Conservation (phyloP, 495 filamentous ascomycete genomes). For the Echria macrotheca region DNA sequence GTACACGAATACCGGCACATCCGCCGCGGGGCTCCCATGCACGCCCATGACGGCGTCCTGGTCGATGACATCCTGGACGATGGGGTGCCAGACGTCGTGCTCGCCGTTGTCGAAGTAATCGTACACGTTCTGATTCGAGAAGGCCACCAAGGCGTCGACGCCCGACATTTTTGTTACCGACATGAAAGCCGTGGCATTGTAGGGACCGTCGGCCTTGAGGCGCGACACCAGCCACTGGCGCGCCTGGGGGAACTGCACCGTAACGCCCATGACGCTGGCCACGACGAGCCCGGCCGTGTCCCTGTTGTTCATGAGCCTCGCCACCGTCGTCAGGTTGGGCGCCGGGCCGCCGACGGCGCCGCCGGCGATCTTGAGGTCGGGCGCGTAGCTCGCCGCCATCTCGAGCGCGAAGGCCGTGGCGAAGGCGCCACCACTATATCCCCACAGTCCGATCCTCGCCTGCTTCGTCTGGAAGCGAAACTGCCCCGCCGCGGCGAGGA, state of each 20-base stretch:
- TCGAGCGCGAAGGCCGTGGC: slow-evolving; percentile 51
- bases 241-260: slow-evolving; percentile 21
- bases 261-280: slow-evolving; percentile 21
- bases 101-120: slow-evolving; percentile 34
- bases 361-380: slow-evolving; percentile 44
- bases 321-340: slow-evolving; percentile 29
- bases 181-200: slow-evolving; percentile 31
- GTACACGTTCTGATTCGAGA: slow-evolving; percentile 28
- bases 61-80: slow-evolving; percentile 23
- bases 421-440: slow-evolving; percentile 54
- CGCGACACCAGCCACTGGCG: slow-evolving; percentile 11
- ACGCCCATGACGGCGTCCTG: slow-evolving; percentile 34
- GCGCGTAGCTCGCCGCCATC: slow-evolving; percentile 47
- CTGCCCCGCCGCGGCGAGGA: slow-evolving; percentile 20
- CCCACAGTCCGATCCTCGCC: slow-evolving; percentile 40
- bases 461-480: slow-evolving; percentile 10
- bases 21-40: slow-evolving; percentile 33
- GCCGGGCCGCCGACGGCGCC: slow-evolving; percentile 45
- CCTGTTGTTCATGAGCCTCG: slow-evolving; percentile 15
- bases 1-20: slow-evolving; percentile 46
- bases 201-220: slow-evolving; percentile 21
- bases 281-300: slow-evolving; percentile 22
- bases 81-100: slow-evolving; percentile 21
- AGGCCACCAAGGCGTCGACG: slow-evolving; percentile 23
- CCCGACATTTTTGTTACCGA: slow-evolving; percentile 20